A percentile compares a stretch with the other conserved stretches of the same genome.
These are phyloP conservation scores for Domatiomyces catenatus DNA, from an alignment of 2,329 filamentous ascomycete genomes.

Conservation along the genomic window DNA sequence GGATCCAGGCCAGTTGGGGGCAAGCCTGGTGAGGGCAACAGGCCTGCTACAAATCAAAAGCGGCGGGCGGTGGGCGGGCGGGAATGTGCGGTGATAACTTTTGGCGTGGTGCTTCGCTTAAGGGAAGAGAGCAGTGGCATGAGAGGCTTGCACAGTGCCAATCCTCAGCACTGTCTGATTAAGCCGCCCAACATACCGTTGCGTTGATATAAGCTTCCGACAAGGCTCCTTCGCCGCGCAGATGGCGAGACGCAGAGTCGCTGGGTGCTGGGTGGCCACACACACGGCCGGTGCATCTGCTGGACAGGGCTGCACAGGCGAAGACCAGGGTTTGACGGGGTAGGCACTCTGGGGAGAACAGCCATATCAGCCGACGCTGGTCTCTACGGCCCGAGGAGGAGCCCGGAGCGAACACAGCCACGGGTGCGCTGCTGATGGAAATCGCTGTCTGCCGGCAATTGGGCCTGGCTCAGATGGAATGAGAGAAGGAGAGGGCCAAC, in stretches of 20 bases:
- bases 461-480: neutral
- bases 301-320: neutral
- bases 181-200: neutral
- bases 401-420: no score
- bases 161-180: no score
- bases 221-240: neutral
- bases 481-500: no score
- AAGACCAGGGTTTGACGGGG: neutral
- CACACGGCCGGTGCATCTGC: no score
- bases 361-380: neutral
- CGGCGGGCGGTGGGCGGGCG: no score
- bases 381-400: neutral
- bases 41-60: neutral
- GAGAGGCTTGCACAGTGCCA: neutral
- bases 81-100: neutral
- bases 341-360: neutral
- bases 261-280: neutral
- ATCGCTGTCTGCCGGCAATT: neutral
- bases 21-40: neutral
- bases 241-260: neutral
- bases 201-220: neutral
- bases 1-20: neutral
- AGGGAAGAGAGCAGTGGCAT: neutral
- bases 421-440: neutral
- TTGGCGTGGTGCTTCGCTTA: neutral